Percentiles rank a stretch among this genome's conserved stretches.
Conservation (phyloP, 2,329 filamentous ascomycete species). For the Fusarium tanahbumbuense region DNA sequence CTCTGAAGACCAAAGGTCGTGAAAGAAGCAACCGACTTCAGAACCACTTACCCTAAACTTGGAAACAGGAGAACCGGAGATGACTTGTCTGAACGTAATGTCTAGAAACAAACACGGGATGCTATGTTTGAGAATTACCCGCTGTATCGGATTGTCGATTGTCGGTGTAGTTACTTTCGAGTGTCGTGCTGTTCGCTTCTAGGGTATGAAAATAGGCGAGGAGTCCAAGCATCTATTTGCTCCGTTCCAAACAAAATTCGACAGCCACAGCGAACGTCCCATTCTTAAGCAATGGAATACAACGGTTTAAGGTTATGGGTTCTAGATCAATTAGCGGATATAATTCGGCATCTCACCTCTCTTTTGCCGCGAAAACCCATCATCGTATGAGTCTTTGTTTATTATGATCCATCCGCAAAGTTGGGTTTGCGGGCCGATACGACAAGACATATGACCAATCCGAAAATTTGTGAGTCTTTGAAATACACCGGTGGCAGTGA, state of each 20-base stretch:
- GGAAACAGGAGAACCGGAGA: neutral
- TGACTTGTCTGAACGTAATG: neutral
- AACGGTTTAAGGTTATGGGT: neutral
- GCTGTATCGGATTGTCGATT: no score
- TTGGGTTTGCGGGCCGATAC: conserved; percentile 14
- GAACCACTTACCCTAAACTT: neutral
- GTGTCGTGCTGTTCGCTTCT: neutral
- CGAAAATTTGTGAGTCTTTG: neutral
- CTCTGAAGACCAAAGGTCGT: neutral
- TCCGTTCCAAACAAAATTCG: neutral
- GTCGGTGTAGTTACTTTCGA: neutral
- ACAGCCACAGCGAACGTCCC: neutral
- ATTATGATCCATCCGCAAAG: conserved; percentile 7
- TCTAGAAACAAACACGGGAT: neutral
- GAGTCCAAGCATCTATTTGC: neutral
- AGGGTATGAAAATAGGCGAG: neutral
- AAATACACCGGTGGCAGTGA: neutral
- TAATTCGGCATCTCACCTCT: neutral
- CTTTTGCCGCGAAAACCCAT: neutral
- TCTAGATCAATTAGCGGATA: neutral
- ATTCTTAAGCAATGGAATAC: neutral
- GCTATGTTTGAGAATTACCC: neutral
- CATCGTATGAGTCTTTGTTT: conserved; percentile 36
- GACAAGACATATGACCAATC: conserved; percentile 1
- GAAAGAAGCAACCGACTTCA: neutral